A percentile compares a stretch with the other conserved stretches of the same genome.
phyloP scores from a whole-genome alignment of 345 rosid species.

The Hypericum androsaemum region DNA sequence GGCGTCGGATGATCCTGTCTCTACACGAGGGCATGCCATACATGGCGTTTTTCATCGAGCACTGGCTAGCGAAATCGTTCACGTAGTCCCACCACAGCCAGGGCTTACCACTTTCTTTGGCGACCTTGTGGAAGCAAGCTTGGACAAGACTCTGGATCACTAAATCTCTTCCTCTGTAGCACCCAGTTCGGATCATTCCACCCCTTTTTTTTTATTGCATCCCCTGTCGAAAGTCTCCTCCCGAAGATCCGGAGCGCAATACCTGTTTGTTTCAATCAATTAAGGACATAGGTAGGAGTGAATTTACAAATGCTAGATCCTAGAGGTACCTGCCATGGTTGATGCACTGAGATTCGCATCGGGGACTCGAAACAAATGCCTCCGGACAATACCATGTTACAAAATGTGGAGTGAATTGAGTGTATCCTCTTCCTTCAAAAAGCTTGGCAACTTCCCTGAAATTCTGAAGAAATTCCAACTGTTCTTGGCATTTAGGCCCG shows the following conservation, averaged over 20 bases:
- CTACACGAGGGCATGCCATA: constrained; percentile 44
- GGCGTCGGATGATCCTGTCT: constrained; percentile 35
- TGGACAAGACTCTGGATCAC: constrained; percentile 43
- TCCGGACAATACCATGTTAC: constrained; percentile 56
- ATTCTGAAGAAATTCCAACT: constrained; percentile 45
- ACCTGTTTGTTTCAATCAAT: too few species aligned
- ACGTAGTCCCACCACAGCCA: constrained; percentile 69
- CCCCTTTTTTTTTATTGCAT: too few species aligned
- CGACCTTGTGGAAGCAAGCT: constrained; percentile 40
- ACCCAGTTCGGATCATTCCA: constrained; percentile 20
- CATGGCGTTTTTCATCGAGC: constrained; percentile 54
- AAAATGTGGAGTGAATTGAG: constrained; percentile 51
- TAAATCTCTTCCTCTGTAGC: constrained; percentile 57
- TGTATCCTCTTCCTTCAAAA: constrained; percentile 47
- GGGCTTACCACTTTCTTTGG: constrained; percentile 44
- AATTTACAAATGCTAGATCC: too few species aligned
- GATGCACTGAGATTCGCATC: constrained; percentile 58
- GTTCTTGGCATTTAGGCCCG: constrained; percentile 45
- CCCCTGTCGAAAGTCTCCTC: constrained; percentile 21
- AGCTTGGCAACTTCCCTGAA: constrained; percentile 55
- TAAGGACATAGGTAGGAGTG: too few species aligned
- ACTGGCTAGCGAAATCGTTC: constrained; percentile 43
- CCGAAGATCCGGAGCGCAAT: constrained; percentile 60
- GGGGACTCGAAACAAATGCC: constrained; percentile 41
- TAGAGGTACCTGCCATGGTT: constrained; percentile 58